Conservation (phyloP, 768 basidiomycete genomes). For the Gloeopeniophorella convolvens region DNA sequence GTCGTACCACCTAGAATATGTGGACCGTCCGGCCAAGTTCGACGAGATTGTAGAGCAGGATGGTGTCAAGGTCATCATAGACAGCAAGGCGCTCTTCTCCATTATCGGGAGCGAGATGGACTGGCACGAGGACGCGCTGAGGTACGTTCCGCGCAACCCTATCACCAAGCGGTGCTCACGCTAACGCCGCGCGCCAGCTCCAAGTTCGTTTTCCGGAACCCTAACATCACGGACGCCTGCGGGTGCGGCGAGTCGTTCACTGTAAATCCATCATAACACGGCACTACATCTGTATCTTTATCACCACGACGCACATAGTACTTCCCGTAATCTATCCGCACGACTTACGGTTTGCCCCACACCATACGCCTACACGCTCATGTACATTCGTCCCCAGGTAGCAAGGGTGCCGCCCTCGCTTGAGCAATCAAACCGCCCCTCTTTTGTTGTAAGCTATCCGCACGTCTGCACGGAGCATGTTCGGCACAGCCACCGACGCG, state of each 20-base stretch:
- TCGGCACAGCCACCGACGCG: no score
- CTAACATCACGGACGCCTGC: constrained; percentile 91
- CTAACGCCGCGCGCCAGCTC: constrained; percentile 40
- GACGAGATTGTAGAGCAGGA: constrained; percentile 98
- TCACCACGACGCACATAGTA: not conserved
- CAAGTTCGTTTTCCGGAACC: constrained; percentile 81
- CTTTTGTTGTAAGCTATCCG: no score
- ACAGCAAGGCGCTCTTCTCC: constrained; percentile 93
- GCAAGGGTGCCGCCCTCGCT: not conserved
- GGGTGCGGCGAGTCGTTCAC: constrained; percentile 93
- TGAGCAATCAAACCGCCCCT: no score
- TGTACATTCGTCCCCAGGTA: constrained; percentile 3
- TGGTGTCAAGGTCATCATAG: constrained; percentile 88
- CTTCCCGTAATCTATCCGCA: constrained; percentile 3
- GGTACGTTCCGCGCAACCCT: no score
- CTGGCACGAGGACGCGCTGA: constrained; percentile 90
- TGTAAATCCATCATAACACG: constrained; percentile 32
- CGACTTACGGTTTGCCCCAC: not conserved
- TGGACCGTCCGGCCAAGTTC: constrained; percentile 81
- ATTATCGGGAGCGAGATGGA: constrained; percentile 99
- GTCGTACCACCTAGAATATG: constrained; percentile 91
- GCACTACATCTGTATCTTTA: constrained; percentile 6
- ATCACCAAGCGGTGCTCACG: no score
- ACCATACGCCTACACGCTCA: not conserved
- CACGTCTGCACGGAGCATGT: no score